Base-by-base conservation (phyloP, 805 yeast species). In the Ogataea minuta region DNA sequence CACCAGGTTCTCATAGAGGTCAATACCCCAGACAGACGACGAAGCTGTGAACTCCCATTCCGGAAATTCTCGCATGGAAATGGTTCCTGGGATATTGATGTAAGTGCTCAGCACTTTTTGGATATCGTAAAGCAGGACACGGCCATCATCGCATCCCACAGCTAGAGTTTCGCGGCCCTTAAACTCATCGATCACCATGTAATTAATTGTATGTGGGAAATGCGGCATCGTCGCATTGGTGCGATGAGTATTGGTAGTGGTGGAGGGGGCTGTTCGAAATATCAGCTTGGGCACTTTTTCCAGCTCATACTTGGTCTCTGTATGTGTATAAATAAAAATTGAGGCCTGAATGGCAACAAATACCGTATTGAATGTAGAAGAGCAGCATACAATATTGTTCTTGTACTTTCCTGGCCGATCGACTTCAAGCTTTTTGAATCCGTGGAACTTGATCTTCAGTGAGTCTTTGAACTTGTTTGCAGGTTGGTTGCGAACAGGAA, bases 21-120 rank as follows among this genome's bases (percentile, higher is more conserved):
- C 84, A 13, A 77, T 49, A 0, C 86, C 85, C 89, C 89, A 82
- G 2, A 72, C 76, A 1, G 84, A 76, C 2, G 72, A 59, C 5
- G 61, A 61, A 32, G 72, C 48, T 23, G 57, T 61, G 3, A 72
- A 39, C 55, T 59, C 45, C 28, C 50, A 42, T 46, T 58, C 45
- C 13, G 63, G 56, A 11, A 12, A 39, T 25, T 48, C 41, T 19
- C 25, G 30, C 13, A 27, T 20, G 3, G 23, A 27, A 10, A 44
- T 33, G 27, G 39, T 43, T 9, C 38, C 29, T 14, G 32, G 28
- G 24, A 17, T 15, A 20, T 16, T 12, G 27, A 25, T 11, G 4
- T 50, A 35, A 9, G 51, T 48, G 9, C 39, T 35, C 13, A 63
- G 32, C 0, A 77, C 44, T 3, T 55, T 50, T 4, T 55, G 57